Percentiles rank a stretch among this genome's conserved stretches.
Conservation (phyloP, 1,139 yeast genomes). For the Diutina pseudorugosa region DNA sequence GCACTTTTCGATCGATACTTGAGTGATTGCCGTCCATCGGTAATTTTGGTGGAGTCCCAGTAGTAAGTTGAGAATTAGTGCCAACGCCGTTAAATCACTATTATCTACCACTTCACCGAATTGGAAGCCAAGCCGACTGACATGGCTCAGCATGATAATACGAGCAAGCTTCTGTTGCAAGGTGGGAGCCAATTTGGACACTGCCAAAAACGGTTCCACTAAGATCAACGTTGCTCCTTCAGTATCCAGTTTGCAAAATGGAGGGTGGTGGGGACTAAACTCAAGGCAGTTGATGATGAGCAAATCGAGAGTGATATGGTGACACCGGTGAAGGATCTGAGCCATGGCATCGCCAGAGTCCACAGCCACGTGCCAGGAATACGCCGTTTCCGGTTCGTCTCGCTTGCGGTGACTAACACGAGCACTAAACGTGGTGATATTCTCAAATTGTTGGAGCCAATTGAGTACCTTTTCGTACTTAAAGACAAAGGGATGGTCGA, state of each 20-base stretch:
- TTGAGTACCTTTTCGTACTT: neutral
- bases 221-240: neutral
- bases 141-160: neutral
- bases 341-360: neutral
- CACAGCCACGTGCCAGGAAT: neutral
- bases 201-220: neutral
- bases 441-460: neutral
- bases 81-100: neutral
- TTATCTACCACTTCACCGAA: neutral
- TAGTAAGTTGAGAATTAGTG: neutral
- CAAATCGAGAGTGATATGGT: neutral
- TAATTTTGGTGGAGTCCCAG: neutral
- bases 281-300: neutral
- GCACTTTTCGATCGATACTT: constrained; percentile 3
- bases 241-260: neutral
- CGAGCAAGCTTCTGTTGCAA: neutral
- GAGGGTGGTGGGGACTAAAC: neutral
- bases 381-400: neutral
- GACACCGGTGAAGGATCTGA: neutral
- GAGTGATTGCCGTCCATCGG: neutral
- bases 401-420: neutral
- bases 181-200: neutral
- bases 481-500: neutral
- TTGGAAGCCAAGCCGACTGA: neutral
- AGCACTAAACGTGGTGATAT: neutral